Evolutionary conservation across 169 alveolate species (phyloP).

Genomic region (Eimeria sp.): DNA sequence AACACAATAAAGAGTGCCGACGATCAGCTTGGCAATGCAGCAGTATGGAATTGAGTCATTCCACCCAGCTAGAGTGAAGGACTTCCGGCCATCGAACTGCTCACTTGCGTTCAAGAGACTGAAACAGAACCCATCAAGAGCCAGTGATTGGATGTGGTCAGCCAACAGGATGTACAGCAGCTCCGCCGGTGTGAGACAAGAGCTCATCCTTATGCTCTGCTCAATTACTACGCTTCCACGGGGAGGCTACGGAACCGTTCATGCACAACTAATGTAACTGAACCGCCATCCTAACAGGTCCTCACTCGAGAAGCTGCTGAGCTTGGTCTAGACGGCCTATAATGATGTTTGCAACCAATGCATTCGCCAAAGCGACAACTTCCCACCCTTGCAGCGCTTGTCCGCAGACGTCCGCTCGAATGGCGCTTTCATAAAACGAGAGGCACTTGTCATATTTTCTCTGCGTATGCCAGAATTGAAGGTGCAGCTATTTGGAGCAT

Average conservation of each 20-base stretch:
- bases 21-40: slow-evolving; percentile 57
- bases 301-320: slow-evolving; percentile 57
- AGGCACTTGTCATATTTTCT: slow-evolving; percentile 47
- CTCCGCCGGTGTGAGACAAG: not conserved
- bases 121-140: not conserved
- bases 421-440: not conserved
- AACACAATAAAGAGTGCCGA: slow-evolving; percentile 77
- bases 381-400: slow-evolving; percentile 40
- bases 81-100: not conserved
- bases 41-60: not conserved
- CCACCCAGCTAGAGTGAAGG: not conserved
- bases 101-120: slow-evolving; percentile 54
- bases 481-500: not conserved
- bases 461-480: not conserved
- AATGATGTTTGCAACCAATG: slow-evolving; percentile 49
- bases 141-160: not conserved
- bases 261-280: not conserved
- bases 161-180: not conserved
- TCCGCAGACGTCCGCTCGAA: not conserved
- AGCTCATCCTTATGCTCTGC: not conserved
- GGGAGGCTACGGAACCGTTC: not conserved
- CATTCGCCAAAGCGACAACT: slow-evolving; percentile 36
- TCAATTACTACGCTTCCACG: not conserved
- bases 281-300: not conserved
- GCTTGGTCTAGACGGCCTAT: slow-evolving; percentile 38